Evolutionary conservation across 257 asterid species (phyloP).

Genomic region (Dorcoceras hygrometricum): DNA sequence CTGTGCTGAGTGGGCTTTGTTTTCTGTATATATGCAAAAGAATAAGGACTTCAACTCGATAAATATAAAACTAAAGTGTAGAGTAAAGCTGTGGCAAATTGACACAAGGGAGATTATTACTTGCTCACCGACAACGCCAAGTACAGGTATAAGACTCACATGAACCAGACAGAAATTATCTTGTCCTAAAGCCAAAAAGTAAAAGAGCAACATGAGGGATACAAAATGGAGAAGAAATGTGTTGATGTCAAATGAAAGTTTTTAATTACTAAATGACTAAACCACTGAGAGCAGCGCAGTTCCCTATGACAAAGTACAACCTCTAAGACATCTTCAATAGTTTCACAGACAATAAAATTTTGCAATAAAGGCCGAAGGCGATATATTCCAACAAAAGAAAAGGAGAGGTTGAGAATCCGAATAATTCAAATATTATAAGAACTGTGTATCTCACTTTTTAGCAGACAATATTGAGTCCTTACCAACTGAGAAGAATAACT

Average conservation of each 20-base stretch:
- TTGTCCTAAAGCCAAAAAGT: slow-evolving; percentile 47
- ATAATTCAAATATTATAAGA: neutral
- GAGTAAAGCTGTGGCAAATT: slow-evolving; percentile 2
- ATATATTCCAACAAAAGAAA: no score
- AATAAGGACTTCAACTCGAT: slow-evolving; percentile 15
- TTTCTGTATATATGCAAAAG: slow-evolving; percentile 43
- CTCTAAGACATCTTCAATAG: neutral
- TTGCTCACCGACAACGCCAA: slow-evolving; percentile 98
- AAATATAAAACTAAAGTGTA: neutral
- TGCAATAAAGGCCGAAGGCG: neutral
- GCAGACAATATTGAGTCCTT: slow-evolving; percentile 30
- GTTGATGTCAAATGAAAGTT: neutral
- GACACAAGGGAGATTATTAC: slow-evolving; percentile 42
- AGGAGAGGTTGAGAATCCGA: neutral
- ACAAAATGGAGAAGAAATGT: neutral
- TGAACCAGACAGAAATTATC: slow-evolving; percentile 91
- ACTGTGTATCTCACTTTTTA: neutral
- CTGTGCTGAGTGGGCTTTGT: slow-evolving; percentile 98
- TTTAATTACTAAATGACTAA: neutral
- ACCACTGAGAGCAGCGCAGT: neutral
- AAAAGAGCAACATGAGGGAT: slow-evolving; percentile 14
- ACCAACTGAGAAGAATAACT: slow-evolving; percentile 88
- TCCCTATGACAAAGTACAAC: neutral
- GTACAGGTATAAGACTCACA: slow-evolving; percentile 93
- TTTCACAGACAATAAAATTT: neutral